phyloP scores from a whole-genome alignment of 2,329 filamentous ascomycete genomes.

The Pseudogymnoascus sp. region DNA sequence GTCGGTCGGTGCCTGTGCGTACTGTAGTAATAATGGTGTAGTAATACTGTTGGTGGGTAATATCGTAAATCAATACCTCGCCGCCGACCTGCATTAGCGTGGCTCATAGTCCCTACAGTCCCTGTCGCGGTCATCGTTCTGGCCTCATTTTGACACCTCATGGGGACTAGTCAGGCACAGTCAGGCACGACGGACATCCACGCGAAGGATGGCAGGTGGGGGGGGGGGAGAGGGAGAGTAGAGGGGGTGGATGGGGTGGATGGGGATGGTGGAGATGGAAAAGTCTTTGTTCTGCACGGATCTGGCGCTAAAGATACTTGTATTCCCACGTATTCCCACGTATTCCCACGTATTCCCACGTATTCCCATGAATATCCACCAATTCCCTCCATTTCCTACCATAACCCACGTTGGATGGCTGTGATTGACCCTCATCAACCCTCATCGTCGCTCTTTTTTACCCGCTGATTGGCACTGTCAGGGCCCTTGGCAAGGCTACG shows the following conservation, averaged over 20 bases:
- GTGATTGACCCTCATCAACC: neutral
- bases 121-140: neutral
- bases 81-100: constrained; percentile 15
- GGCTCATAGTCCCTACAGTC: neutral
- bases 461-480: neutral
- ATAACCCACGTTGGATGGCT: neutral
- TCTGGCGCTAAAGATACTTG: neutral
- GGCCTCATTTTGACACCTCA: neutral
- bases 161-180: neutral
- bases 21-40: neutral
- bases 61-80: constrained; percentile 18
- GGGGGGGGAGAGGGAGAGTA: no score
- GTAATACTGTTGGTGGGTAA: neutral
- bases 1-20: constrained; percentile 22
- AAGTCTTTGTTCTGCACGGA: neutral
- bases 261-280: neutral
- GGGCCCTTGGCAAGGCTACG: neutral
- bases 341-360: no score
- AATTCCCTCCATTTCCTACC: neutral
- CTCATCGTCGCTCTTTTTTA: neutral
- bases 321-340: neutral
- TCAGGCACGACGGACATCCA: neutral
- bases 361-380: neutral
- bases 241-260: neutral
- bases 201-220: neutral